phyloP scores from a whole-genome alignment of 768 basidiomycete species.

The Panaeolus cyanescens region DNA sequence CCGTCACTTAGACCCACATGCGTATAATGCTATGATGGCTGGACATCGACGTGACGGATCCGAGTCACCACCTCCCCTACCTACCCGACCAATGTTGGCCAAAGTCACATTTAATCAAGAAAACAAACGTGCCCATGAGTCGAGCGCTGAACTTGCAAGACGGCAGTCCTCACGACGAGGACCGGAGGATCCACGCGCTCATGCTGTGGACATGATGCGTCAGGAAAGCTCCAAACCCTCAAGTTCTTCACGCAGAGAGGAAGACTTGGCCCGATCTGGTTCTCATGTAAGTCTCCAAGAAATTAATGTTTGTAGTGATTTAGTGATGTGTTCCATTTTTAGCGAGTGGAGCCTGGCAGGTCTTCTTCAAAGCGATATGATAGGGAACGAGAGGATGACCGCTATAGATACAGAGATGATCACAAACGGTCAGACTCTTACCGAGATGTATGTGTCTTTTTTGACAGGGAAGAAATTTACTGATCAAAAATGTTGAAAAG shows the following conservation, averaged over 20 bases:
- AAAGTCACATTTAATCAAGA: conserved; percentile 27
- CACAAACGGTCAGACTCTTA: conserved; percentile 20
- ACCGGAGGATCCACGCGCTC: conserved; percentile 12
- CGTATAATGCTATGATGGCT: neutral
- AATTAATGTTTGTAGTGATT: neutral
- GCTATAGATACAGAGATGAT: conserved; percentile 20
- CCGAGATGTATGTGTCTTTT: neutral
- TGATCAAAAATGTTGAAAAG: neutral
- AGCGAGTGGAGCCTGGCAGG: neutral
- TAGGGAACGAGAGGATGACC: conserved; percentile 16
- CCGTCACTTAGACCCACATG: conserved; percentile 1
- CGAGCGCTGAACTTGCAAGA: conserved; percentile 17
- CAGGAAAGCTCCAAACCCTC: conserved; percentile 21
- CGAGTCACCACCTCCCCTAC: conserved; percentile 24
- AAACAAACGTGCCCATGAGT: conserved; percentile 16
- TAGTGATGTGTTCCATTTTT: neutral
- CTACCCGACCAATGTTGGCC: conserved; percentile 24
- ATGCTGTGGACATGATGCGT: conserved; percentile 14
- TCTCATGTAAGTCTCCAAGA: conserved; percentile 17
- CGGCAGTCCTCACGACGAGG: conserved; percentile 18
- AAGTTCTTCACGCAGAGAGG: conserved; percentile 14
- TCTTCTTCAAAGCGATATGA: neutral
- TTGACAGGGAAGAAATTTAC: neutral
- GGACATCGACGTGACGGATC: conserved; percentile 16
- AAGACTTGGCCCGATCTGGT: conserved; percentile 14